A percentile compares a stretch with the other conserved stretches of the same genome.
These are phyloP conservation scores for Verticillium tricorpus DNA, from an alignment of 2,329 filamentous ascomycete genomes.

Conservation along the genomic window DNA sequence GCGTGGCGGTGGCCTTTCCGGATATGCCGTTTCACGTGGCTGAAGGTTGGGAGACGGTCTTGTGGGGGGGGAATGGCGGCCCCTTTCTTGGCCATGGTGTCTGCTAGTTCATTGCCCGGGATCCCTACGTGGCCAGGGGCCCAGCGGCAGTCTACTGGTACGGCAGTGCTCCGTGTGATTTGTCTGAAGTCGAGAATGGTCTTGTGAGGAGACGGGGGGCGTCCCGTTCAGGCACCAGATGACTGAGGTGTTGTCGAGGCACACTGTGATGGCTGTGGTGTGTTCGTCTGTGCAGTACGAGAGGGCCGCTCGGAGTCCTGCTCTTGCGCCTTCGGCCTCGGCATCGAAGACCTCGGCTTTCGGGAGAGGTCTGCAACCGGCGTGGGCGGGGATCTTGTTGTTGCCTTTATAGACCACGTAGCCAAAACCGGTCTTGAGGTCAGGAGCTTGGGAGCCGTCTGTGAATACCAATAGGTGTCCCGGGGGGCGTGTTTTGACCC, in stretches of 20 bases:
- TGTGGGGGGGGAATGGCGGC: background rate
- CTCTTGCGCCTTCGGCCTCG: conserved; percentile 9
- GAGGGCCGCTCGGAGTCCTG: conserved; percentile 8
- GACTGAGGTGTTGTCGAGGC: conserved; percentile 13
- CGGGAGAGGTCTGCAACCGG: conserved; percentile 6
- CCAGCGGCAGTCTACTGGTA: conserved; percentile 1
- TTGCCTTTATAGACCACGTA: conserved; percentile 8
- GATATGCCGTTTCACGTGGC: background rate
- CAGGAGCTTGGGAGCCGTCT: background rate
- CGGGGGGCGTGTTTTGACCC: background rate
- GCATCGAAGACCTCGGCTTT: conserved; percentile 13
- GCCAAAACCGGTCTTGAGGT: conserved; percentile 7
- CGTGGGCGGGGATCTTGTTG: background rate
- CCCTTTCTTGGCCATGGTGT: conserved; percentile 8
- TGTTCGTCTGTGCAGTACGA: conserved; percentile 1
- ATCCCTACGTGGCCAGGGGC: conserved; percentile 8
- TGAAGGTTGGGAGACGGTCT: background rate
- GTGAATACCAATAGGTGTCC: background rate
- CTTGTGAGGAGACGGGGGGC: conserved; percentile 11
- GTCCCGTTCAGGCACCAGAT: conserved; percentile 10
- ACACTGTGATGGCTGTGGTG: conserved; percentile 8
- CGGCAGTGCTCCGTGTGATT: conserved; percentile 1
- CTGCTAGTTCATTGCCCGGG: conserved; percentile 7
- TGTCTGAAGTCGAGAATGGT: conserved; percentile 9
- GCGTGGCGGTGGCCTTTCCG: background rate